Evolutionary conservation across 257 asterid species (phyloP), one percentile per base, ranked within the genome.

Genomic region (Nicotiana otophora): DNA sequence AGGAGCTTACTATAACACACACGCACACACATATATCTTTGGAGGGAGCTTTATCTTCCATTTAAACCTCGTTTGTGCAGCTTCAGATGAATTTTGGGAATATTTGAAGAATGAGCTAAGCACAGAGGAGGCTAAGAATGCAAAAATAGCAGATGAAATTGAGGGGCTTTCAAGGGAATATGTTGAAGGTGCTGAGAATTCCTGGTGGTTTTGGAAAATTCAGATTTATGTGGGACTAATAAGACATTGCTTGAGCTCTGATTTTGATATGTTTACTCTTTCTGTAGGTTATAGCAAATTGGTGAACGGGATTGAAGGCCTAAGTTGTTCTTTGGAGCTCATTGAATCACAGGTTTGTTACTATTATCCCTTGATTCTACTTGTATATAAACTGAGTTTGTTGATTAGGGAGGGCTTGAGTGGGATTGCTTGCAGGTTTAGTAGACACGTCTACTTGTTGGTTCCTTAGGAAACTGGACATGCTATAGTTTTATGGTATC

Each of bases 261-360:
- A 36, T 76, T 39, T 70, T 76, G 57, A 55, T 5, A 14, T 65
- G 51, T 42, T 69, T 87, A 82, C 91, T 46, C 11, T 46, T 12
- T 48, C 36, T 46, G 39, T 46, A 94, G 98, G 93, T 83, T 87
- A 87, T 78, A 84, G 79, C 76, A 83, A 84, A 80, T 81, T 92
- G 88, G 97, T 88, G 76, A 36, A 86, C 84, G 92, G 90, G 86
- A 84, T 92, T 83, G 96, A 92, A 87, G 93, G 88, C 65, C 66
- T 95, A 81, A 83, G 88, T 67, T 87, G 92, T 85, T 85, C 89
- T 10, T 84, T 92, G 89, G 91, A 89, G 26, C 88, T 87, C 81
- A 84, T 86, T 54, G 95, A 90, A 85, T 86, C 91, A 54, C 94
- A 90, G 97, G 99, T 91, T 83, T 60, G 26, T 55, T 28, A 20